phyloP scores from a whole-genome alignment of 148 eudicot genomes.

The Beta vulgaris region DNA sequence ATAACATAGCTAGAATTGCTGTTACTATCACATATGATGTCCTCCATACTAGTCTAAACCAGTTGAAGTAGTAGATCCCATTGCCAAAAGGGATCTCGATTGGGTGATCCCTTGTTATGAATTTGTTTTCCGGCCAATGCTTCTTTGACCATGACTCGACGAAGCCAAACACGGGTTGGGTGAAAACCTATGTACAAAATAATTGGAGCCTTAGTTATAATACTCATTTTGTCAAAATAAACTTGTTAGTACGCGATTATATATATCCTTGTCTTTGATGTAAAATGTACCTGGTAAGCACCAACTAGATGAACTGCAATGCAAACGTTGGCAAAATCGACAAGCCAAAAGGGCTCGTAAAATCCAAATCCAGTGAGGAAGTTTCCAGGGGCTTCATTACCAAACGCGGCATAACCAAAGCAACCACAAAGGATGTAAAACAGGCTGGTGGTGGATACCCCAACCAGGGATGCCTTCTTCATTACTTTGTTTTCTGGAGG shows the following conservation, averaged over 20 bases:
- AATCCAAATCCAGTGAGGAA: conserved; percentile 95
- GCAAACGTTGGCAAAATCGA: conserved; percentile 76
- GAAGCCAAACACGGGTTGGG: conserved; percentile 68
- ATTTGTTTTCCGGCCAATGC: conserved; percentile 61
- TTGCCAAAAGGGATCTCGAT: conserved; percentile 37
- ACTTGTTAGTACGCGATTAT: not conserved
- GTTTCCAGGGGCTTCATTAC: conserved; percentile 79
- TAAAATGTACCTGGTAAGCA: conserved; percentile 65
- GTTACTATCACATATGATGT: conserved; percentile 63
- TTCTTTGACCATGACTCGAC: conserved; percentile 42
- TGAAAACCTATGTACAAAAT: conserved; percentile 47
- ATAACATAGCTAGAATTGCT: conserved; percentile 64
- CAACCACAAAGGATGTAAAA: conserved; percentile 73
- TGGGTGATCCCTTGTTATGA: conserved; percentile 55
- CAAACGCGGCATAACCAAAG: conserved; percentile 81
- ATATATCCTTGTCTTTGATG: not conserved
- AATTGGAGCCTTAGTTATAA: not conserved
- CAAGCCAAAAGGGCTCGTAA: conserved; percentile 83
- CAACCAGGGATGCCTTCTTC: conserved; percentile 70
- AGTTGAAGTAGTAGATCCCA: conserved; percentile 52
- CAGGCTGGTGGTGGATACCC: conserved; percentile 65
- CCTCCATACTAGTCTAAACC: conserved; percentile 81
- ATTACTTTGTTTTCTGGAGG: conserved; percentile 35
- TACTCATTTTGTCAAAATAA: too few relatives aligned
- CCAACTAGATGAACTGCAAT: conserved; percentile 82